These are phyloP conservation scores for Thecaphora thlaspeos DNA, from an alignment of 1,284 basidiomycete genomes.

Conservation along the genomic window DNA sequence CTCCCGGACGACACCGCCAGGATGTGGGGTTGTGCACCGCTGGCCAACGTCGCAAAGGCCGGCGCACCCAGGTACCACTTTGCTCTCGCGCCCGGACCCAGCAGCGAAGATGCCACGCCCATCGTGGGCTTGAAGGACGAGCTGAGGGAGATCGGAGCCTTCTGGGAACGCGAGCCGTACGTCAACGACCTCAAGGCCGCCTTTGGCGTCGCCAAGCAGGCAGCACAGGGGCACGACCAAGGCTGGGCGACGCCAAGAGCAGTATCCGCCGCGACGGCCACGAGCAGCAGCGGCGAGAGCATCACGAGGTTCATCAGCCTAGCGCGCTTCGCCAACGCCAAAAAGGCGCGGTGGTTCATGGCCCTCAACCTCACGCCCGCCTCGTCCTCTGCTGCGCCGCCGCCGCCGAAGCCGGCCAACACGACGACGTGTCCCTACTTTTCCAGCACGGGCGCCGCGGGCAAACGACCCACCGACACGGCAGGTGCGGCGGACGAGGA, in stretches of 20 bases:
- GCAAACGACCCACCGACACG: not conserved
- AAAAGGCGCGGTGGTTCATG: slow-evolving; percentile 53
- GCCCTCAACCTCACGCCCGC: slow-evolving; percentile 44
- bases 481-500: slow-evolving; percentile 1
- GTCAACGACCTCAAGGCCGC: slow-evolving; percentile 18
- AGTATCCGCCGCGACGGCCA: no score
- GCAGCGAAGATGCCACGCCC: not conserved
- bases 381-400: not conserved
- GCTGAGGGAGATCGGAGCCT: slow-evolving; percentile 31
- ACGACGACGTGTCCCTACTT: slow-evolving; percentile 26
- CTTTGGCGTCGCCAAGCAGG: slow-evolving; percentile 1
- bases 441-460: not conserved
- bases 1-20: slow-evolving; percentile 31
- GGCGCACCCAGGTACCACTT: slow-evolving; percentile 50
- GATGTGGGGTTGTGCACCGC: slow-evolving; percentile 42
- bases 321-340: slow-evolving; percentile 43
- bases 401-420: slow-evolving; percentile 8
- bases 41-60: slow-evolving; percentile 31
- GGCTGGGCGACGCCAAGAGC: no score
- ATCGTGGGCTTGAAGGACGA: slow-evolving; percentile 22
- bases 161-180: slow-evolving; percentile 54
- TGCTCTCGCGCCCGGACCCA: slow-evolving; percentile 24
- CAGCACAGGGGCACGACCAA: not conserved
- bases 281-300: no score
- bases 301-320: slow-evolving; percentile 49